Conservation (phyloP, 306 rosid species). For the Gastrolobium villosum region DNA sequence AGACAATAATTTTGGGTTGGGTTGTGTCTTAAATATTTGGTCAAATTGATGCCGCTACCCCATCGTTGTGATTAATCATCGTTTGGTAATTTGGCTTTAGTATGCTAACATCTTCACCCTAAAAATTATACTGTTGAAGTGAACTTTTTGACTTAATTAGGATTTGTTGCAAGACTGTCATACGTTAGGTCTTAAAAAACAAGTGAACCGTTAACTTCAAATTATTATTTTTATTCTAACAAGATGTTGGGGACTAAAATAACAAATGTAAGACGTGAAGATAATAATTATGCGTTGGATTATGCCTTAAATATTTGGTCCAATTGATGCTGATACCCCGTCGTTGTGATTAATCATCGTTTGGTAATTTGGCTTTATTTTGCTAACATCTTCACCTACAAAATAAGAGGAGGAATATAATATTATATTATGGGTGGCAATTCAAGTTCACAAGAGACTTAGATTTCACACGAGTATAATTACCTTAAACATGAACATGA, state of each 20-base stretch:
- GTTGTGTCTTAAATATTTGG: not conserved
- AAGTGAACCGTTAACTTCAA: not conserved
- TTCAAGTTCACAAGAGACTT: no score
- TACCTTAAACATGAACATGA: no score
- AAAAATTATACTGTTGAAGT: no score
- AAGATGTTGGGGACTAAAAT: not conserved
- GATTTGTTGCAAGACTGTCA: not conserved
- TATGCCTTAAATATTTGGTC: not conserved
- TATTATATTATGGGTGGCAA: not conserved
- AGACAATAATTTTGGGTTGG: not conserved
- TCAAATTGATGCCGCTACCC: slow-evolving; percentile 14
- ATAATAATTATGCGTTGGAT: not conserved
- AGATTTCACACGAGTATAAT: no score
- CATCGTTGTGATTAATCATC: slow-evolving; percentile 13
- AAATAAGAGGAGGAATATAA: not conserved
- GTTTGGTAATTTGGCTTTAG: slow-evolving; percentile 25
- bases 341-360: slow-evolving; percentile 15
- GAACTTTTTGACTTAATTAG: no score
- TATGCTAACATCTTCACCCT: not conserved
- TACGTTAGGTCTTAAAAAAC: no score
- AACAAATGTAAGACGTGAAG: not conserved
- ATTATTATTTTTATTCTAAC: not conserved
- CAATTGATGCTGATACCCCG: slow-evolving; percentile 3
- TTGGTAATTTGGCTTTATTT: slow-evolving; percentile 19
- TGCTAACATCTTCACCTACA: not conserved